Conservation (phyloP, 1,284 basidiomycete species). For the Fomitopsis pinicola region DNA sequence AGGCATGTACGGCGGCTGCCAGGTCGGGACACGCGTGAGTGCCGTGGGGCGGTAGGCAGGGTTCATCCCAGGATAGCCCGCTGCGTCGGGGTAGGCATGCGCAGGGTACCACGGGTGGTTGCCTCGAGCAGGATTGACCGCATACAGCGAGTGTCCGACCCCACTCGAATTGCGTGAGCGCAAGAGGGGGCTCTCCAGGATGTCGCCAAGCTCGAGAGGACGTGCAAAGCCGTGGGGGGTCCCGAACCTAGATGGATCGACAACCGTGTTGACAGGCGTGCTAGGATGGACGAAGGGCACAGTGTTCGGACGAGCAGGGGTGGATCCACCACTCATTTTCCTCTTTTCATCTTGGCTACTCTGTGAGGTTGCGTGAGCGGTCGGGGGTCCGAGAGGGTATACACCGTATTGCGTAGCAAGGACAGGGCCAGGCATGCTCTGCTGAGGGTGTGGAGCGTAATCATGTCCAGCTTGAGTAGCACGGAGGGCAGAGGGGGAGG, state of each 20-base stretch:
- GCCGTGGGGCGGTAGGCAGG: slow-evolving; percentile 3
- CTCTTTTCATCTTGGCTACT: background rate
- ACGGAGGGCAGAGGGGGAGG: slow-evolving; percentile 1
- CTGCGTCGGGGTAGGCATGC: background rate
- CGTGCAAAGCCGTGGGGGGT: slow-evolving; percentile 3
- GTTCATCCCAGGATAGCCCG: background rate
- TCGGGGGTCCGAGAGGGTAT: background rate
- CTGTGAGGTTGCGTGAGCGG: background rate
- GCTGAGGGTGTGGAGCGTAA: background rate
- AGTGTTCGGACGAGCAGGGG: background rate
- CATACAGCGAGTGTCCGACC: background rate
- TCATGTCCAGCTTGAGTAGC: slow-evolving; percentile 1
- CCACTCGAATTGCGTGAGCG: slow-evolving; percentile 9
- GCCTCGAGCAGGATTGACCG: background rate
- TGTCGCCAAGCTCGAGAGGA: slow-evolving; percentile 20
- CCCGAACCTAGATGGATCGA: slow-evolving; percentile 1
- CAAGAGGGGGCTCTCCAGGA: slow-evolving; percentile 21
- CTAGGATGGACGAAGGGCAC: background rate
- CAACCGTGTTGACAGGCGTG: background rate
- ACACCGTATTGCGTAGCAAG: background rate
- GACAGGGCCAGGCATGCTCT: background rate
- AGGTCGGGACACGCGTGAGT: background rate
- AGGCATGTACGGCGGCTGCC: background rate
- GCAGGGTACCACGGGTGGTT: background rate
- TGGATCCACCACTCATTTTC: background rate